Evolutionary conservation across 1,284 basidiomycete genomes (phyloP).

Genomic region (Pulveroboletus sp.): DNA sequence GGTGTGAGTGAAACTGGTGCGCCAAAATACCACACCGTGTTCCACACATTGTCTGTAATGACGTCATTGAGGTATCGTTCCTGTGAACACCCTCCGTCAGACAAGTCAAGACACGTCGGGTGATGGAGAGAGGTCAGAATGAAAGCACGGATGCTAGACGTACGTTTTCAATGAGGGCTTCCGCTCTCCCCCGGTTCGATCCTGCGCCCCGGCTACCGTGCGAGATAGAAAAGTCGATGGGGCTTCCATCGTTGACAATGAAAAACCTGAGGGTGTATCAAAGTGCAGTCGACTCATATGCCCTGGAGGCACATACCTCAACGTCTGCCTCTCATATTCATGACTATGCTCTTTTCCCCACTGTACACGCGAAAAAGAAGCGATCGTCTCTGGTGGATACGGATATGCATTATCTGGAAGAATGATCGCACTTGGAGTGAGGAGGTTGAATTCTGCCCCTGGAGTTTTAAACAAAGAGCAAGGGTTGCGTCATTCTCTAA

Average conservation of each 20-base stretch:
- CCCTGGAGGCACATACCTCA: background rate
- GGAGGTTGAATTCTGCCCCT: conserved; percentile 1
- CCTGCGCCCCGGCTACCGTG: background rate
- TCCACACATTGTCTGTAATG: conserved; percentile 1
- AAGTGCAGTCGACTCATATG: background rate
- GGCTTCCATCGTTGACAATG: background rate
- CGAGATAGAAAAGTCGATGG: background rate
- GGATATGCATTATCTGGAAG: background rate
- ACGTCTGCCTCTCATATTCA: background rate
- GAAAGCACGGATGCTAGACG: background rate
- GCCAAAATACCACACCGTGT: background rate
- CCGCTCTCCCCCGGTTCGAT: background rate
- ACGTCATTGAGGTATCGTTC: background rate
- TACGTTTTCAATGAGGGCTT: background rate
- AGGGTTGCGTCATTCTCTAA: background rate
- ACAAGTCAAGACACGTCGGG: background rate
- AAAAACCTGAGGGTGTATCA: background rate
- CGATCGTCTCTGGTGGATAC: background rate
- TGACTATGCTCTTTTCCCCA: background rate
- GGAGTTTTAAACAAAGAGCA: background rate
- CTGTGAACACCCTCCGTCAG: background rate
- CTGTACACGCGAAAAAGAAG: background rate
- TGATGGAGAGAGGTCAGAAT: background rate
- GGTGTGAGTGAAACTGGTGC: background rate
- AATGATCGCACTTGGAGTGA: background rate